Percentiles rank a stretch among this genome's conserved stretches.
Evolutionary conservation across 495 filamentous ascomycete species (phyloP).

Genomic region (Pseudomonodictys pantanalensis): DNA sequence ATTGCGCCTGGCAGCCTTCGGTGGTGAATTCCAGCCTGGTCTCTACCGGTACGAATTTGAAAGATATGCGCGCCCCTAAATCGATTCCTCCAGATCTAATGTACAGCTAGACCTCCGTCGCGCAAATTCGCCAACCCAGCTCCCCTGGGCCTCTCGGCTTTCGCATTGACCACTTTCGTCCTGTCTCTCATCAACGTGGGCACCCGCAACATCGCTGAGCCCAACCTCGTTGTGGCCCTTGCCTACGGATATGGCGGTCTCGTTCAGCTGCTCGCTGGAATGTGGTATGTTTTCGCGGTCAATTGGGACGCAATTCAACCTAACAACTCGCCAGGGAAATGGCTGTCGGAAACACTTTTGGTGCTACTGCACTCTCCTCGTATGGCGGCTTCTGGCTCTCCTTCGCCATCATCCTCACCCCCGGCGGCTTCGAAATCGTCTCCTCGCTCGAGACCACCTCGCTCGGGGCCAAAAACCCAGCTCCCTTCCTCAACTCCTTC

Average conservation of each 20-base stretch:
- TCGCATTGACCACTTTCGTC: slow-evolving; percentile 94
- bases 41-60: slow-evolving; percentile 57
- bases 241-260: slow-evolving; percentile 61
- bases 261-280: slow-evolving; percentile 88
- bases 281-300: slow-evolving; percentile 71
- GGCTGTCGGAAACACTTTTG: slow-evolving; percentile 94
- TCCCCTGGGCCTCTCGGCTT: slow-evolving; percentile 71
- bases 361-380: slow-evolving; percentile 92
- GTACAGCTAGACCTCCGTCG: slow-evolving; percentile 50
- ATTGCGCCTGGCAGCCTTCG: slow-evolving; percentile 72
- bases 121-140: slow-evolving; percentile 67
- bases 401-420: slow-evolving; percentile 73
- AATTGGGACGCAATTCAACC: background rate
- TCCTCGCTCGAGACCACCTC: slow-evolving; percentile 43
- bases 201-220: slow-evolving; percentile 51
- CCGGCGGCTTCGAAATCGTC: slow-evolving; percentile 20
- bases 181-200: slow-evolving; percentile 80
- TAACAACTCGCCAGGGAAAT: slow-evolving; percentile 69
- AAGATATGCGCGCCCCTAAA: background rate
- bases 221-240: slow-evolving; percentile 45
- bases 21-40: slow-evolving; percentile 95
- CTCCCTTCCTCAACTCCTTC: slow-evolving; percentile 63
- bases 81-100: slow-evolving; percentile 7
- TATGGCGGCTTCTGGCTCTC: slow-evolving; percentile 98
- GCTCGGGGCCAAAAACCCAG: slow-evolving; percentile 45